These are phyloP conservation scores for Neurospora tetrasperma DNA, from an alignment of 495 filamentous ascomycete species.

Conservation along the genomic window DNA sequence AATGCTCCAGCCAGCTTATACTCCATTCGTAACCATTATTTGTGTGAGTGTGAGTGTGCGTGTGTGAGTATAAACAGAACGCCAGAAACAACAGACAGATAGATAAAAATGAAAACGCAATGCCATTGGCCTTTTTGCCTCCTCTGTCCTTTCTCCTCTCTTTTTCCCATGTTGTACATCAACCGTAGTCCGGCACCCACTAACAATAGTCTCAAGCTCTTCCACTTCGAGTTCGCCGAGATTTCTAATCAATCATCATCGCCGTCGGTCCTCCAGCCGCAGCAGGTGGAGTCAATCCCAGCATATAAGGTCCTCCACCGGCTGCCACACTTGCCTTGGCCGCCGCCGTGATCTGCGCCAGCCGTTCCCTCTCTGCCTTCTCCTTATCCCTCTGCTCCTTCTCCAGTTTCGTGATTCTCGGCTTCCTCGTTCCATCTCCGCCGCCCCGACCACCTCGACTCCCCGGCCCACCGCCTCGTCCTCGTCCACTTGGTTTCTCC, in stretches of 20 bases:
- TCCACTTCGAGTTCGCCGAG: not conserved
- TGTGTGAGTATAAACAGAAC: not conserved
- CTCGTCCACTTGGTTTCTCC: conserved; percentile 34
- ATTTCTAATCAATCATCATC: not conserved
- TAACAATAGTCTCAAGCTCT: not conserved
- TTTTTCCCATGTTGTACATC: not conserved
- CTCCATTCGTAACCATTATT: not conserved
- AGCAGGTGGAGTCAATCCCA: not conserved
- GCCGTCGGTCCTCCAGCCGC: not conserved
- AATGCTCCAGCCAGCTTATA: no score
- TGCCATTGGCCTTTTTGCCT: not conserved
- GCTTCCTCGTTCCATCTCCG: conserved; percentile 65
- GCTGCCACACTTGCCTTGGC: not conserved
- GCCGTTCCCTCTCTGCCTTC: conserved; percentile 37
- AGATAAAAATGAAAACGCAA: not conserved
- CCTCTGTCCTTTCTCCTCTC: not conserved
- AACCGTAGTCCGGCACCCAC: not conserved
- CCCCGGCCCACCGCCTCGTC: conserved; percentile 58
- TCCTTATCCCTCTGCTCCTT: conserved; percentile 57
- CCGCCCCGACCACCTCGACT: conserved; percentile 45
- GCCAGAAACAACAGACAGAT: not conserved
- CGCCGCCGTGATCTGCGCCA: conserved; percentile 14
- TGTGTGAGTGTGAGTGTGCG: not conserved
- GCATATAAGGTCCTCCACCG: not conserved
- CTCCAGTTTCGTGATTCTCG: conserved; percentile 72